A percentile compares a stretch with the other conserved stretches of the same genome.
Evolutionary conservation across 2,329 filamentous ascomycete species (phyloP).

Genomic region (Xylaria sp.): DNA sequence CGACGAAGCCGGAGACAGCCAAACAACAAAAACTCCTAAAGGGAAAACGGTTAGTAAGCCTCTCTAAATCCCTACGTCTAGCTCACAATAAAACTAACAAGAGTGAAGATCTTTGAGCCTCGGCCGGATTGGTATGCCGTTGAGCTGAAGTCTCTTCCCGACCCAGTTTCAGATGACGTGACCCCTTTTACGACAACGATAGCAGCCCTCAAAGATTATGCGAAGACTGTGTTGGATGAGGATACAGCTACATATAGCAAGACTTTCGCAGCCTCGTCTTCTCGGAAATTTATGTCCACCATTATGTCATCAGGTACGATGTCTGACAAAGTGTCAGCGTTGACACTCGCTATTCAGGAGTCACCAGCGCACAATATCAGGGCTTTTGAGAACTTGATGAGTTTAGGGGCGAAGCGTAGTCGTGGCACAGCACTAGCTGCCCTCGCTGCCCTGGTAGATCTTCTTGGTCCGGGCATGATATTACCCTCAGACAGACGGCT

Average conservation of each 20-base stretch:
- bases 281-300: constrained; percentile 93
- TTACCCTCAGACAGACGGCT: constrained; percentile 84
- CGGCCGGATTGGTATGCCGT: constrained; percentile 63
- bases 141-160: constrained; percentile 50
- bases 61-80: constrained; percentile 24
- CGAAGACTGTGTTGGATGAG: constrained; percentile 73
- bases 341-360: constrained; percentile 94
- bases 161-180: constrained; percentile 52
- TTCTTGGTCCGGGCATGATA: constrained; percentile 86
- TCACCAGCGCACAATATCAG: constrained; percentile 93
- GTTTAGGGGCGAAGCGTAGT: constrained; percentile 88
- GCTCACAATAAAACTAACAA: constrained; percentile 21
- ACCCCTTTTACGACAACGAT: constrained; percentile 52
- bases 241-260: constrained; percentile 79
- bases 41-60: constrained; percentile 52
- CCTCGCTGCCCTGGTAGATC: constrained; percentile 90
- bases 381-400: constrained; percentile 83
- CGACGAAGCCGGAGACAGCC: constrained; percentile 35
- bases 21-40: constrained; percentile 37
- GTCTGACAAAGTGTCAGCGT: constrained; percentile 93
- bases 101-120: constrained; percentile 59
- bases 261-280: constrained; percentile 79
- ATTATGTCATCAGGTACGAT: constrained; percentile 97
- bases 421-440: constrained; percentile 91
- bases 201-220: constrained; percentile 68